Evolutionary conservation across 1,139 yeast species (phyloP), one percentile per base, ranked within the genome.

Genomic region (Blastobotrys malaysiensis): DNA sequence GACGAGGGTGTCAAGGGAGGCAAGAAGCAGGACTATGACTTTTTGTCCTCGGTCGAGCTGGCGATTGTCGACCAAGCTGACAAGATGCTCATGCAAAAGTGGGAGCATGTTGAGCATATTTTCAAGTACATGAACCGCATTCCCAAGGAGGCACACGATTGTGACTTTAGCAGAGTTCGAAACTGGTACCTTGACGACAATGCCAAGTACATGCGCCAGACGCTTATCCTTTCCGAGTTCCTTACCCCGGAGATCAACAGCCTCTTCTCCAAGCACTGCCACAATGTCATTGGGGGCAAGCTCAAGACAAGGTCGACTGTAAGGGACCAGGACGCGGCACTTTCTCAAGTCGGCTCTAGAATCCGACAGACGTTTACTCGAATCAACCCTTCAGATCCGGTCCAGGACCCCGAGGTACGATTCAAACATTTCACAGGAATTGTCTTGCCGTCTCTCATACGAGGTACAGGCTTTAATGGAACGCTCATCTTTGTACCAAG

Each of bases 171-270:
- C 54, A 79, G 99, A 63, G 84, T 93, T 47, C 78, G 97, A 62
- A 86, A 88, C 86, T 91, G 96, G 96, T 84, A 86, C 46, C 83
- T 93, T 59, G 91, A 93, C 65, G 96, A 89, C 59, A 84, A 88
- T 62, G 84, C 89, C n/a, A 77, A 75, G 57, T 75, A 75, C 51
- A 76, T 91, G 57, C 80, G 97, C 44, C 99, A 93, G 70, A 82
- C 88, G 0, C 72, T 95, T 64, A 76, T 88, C 3, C 84, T 93
- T 61, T 74, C 88, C 11, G 89, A 84, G 63, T 88, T 78, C 65
- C 63, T 77, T 11, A 87, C 97, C 0, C 98, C 99, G 1, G 89
- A 83, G 61, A 81, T 91, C 64, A 88, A 86, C 65, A 82, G 83
- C 54, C 65, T 86, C 51, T 68, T 86, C 46, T 76, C 83, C 44